Percentiles rank a stretch among this genome's conserved stretches.
Conservation (phyloP, 352 stramenopile genomes). For the Globisporangium acanthophoron region DNA sequence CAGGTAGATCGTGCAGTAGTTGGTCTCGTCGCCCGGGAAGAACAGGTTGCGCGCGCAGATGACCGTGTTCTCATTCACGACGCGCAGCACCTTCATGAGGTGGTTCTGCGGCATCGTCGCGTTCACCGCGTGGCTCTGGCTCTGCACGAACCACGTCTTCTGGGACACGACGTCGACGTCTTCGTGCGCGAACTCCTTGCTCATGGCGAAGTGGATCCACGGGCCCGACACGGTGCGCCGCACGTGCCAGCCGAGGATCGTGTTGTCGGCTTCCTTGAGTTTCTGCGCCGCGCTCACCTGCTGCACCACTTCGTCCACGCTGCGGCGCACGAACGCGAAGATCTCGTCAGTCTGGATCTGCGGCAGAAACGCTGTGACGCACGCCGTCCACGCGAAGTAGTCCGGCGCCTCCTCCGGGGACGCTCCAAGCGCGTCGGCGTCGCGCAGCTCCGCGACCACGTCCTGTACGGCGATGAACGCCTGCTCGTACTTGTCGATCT, state of each 20-base stretch:
- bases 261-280: constrained; percentile 8
- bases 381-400: constrained; percentile 14
- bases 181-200: constrained; percentile 14
- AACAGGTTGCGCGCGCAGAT: constrained; percentile 22
- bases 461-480: constrained; percentile 10
- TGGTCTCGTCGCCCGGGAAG: constrained; percentile 14
- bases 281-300: constrained; percentile 8
- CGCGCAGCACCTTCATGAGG: constrained; percentile 15
- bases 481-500: constrained; percentile 16
- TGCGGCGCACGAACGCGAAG: constrained; percentile 7
- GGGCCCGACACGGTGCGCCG: constrained; percentile 11
- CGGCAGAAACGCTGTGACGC: constrained; percentile 8
- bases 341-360: constrained; percentile 10
- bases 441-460: constrained; percentile 5
- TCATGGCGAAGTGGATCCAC: constrained; percentile 19
- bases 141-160: constrained; percentile 17
- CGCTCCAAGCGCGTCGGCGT: background rate
- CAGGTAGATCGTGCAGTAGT: constrained; percentile 22
- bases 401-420: background rate
- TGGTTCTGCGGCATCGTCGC: constrained; percentile 19
- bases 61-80: constrained; percentile 17
- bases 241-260: constrained; percentile 18
- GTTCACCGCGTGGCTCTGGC: constrained; percentile 15
- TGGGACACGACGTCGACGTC: constrained; percentile 8
- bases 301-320: constrained; percentile 12